These are phyloP conservation scores for Vaccinium macrocarpon DNA, from an alignment of 148 eudicot genomes.

Conservation along the genomic window DNA sequence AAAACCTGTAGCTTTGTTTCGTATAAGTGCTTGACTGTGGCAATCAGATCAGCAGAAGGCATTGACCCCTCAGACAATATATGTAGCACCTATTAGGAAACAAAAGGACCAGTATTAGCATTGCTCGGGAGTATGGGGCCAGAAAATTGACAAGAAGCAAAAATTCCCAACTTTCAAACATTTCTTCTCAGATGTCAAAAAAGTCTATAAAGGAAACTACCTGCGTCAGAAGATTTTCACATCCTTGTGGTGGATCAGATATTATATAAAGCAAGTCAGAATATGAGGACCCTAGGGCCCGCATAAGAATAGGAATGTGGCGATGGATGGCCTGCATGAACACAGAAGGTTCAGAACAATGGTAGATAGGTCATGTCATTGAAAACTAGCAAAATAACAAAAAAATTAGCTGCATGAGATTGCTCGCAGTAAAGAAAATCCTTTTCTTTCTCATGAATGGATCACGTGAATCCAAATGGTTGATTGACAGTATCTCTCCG, in stretches of 20 bases:
- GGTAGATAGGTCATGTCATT: background rate
- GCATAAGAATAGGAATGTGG: conserved; percentile 68
- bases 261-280: conserved; percentile 72
- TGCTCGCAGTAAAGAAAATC: background rate
- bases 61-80: conserved; percentile 67
- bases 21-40: conserved; percentile 75
- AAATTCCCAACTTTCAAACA: background rate
- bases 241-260: conserved; percentile 86
- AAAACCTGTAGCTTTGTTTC: conserved; percentile 87
- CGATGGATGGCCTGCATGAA: conserved; percentile 83
- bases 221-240: conserved; percentile 88
- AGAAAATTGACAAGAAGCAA: background rate
- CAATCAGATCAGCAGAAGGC: conserved; percentile 71
- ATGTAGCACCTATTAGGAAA: conserved; percentile 63
- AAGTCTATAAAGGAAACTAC: conserved; percentile 29
- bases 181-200: background rate
- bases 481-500: background rate
- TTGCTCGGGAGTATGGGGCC: background rate
- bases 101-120: conserved; percentile 3
- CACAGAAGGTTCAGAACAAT: conserved; percentile 9
- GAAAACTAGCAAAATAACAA: background rate
- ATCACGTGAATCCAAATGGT: background rate
- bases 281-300: conserved; percentile 74
- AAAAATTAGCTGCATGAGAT: background rate
- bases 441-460: conserved; percentile 1